Conservation (phyloP, 371 early-diverging fungal genomes). For the Actinomortierella ambigua region DNA sequence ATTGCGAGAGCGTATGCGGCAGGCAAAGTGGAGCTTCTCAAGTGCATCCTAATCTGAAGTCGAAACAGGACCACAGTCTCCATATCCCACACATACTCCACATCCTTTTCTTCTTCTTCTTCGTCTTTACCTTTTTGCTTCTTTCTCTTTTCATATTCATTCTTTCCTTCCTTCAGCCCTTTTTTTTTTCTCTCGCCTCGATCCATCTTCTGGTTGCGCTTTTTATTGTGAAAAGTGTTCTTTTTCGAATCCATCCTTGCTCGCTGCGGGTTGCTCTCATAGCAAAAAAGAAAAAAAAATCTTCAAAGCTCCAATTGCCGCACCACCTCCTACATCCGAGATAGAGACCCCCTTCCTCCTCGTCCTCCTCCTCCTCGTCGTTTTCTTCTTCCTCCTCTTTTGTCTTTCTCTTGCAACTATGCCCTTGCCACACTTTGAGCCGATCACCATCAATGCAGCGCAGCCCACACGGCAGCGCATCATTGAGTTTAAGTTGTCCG, state of each 20-base stretch:
- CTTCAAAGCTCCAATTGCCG: background rate
- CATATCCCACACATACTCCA: no score
- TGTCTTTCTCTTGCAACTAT: conserved; percentile 5
- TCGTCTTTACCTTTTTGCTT: background rate
- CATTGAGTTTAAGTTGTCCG: conserved; percentile 43
- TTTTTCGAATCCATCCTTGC: background rate
- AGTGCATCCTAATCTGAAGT: no score
- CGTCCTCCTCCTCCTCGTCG: background rate
- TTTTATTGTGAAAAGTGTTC: no score
- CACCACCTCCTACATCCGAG: background rate
- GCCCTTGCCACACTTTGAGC: conserved; percentile 42
- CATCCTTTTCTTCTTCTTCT: background rate
- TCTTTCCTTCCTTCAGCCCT: background rate
- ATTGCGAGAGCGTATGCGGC: no score
- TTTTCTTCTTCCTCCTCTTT: background rate
- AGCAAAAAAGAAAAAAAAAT: no score
- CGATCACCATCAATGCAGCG: conserved; percentile 37
- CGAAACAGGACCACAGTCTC: no score
- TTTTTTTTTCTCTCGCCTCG: background rate
- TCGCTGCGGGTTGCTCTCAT: background rate
- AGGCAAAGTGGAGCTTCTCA: no score
- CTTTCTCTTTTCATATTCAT: background rate
- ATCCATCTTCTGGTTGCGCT: no score
- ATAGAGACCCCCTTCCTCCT: conserved; percentile 1
- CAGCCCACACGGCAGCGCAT: conserved; percentile 34